Percentiles rank a stretch among this genome's conserved stretches.
Conservation (phyloP, 768 basidiomycete genomes). For the Calocera cornea region DNA sequence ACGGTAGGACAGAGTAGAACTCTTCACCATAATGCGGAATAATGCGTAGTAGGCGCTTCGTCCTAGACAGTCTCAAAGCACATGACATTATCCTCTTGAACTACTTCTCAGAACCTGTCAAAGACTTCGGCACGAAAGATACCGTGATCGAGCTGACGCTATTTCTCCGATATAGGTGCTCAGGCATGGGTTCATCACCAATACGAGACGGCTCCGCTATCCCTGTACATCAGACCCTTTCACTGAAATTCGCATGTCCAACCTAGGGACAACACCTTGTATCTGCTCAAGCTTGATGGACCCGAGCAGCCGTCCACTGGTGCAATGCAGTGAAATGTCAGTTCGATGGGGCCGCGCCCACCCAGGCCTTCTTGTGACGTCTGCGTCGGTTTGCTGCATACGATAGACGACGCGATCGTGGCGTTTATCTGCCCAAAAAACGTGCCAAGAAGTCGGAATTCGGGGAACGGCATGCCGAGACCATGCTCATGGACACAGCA, state of each 20-base stretch:
- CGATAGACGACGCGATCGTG: not conserved
- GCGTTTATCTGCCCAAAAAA: not conserved
- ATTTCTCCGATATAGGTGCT: too few relatives aligned
- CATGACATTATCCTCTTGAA: not conserved
- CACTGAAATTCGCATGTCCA: too few relatives aligned
- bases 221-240: too few relatives aligned
- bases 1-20: not conserved
- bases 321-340: too few relatives aligned
- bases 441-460: not conserved
- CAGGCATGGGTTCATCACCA: not conserved
- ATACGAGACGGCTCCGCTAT: not conserved
- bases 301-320: too few relatives aligned
- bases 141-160: not conserved
- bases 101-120: not conserved
- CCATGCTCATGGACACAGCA: not conserved
- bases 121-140: not conserved
- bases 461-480: not conserved
- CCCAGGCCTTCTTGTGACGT: not conserved
- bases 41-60: not conserved
- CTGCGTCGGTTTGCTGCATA: not conserved
- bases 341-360: too few relatives aligned
- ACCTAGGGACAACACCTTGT: too few relatives aligned
- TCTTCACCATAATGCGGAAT: not conserved
- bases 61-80: too few relatives aligned
- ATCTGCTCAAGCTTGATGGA: too few relatives aligned